Percentiles rank a stretch among this genome's conserved stretches.
Evolutionary conservation across 495 filamentous ascomycete species (phyloP).

Genomic region (Aspergillus biplanus): DNA sequence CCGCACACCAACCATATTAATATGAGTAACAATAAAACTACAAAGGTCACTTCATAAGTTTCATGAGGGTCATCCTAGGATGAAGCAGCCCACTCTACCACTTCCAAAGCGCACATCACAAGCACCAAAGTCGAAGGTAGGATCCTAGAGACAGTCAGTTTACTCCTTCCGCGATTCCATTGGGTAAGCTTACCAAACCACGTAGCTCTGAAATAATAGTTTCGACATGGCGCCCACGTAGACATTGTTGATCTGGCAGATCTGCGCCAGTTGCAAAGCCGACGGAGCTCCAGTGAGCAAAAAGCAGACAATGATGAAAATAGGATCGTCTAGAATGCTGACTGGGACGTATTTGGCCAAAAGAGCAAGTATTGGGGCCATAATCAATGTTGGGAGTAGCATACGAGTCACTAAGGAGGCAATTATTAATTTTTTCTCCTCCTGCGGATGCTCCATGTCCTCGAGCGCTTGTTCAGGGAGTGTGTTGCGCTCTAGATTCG

Average conservation of each 20-base stretch:
- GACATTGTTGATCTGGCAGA: conserved; percentile 97
- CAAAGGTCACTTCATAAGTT: not conserved
- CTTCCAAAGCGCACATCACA: conserved; percentile 90
- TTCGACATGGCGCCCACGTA: conserved; percentile 93
- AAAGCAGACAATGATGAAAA: conserved; percentile 97
- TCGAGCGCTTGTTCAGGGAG: conserved; percentile 59
- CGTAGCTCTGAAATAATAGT: conserved; percentile 95
- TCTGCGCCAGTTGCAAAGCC: conserved; percentile 93
- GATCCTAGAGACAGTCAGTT: conserved; percentile 64
- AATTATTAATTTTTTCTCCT: conserved; percentile 78
- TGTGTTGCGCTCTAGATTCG: conserved; percentile 84
- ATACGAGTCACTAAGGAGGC: conserved; percentile 87
- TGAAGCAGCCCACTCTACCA: conserved; percentile 82
- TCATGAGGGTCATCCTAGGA: conserved; percentile 1
- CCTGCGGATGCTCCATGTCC: conserved; percentile 60
- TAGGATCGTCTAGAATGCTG: conserved; percentile 95
- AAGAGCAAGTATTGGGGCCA: conserved; percentile 91
- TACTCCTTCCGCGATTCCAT: not conserved
- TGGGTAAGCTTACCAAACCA: conserved; percentile 72
- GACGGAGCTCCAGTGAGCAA: conserved; percentile 92
- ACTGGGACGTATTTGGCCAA: conserved; percentile 89
- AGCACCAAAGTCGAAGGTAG: conserved; percentile 89
- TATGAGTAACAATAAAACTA: conserved; percentile 13
- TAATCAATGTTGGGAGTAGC: conserved; percentile 88
- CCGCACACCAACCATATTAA: conserved; percentile 1